Conservation (phyloP, 1,284 basidiomycete genomes). For the Rhizopogon hawkerae region DNA sequence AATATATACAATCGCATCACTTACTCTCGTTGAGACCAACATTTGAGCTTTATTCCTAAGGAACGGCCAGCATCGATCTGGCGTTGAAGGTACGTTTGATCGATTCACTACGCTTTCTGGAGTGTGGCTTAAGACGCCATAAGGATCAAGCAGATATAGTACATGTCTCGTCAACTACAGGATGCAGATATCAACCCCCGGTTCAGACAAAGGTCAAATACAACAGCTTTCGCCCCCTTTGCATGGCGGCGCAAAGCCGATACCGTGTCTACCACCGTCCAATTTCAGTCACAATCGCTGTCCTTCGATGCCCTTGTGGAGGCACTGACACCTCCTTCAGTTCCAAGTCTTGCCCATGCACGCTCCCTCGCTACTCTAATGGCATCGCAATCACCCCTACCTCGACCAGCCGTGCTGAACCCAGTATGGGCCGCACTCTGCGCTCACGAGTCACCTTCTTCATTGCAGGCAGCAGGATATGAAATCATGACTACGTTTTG, state of each 20-base stretch:
- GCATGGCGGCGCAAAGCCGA: slow-evolving; percentile 38
- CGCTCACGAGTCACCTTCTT: slow-evolving; percentile 37
- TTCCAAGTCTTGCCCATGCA: slow-evolving; percentile 48
- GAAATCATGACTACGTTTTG: slow-evolving; percentile 64
- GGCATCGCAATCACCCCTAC: slow-evolving; percentile 41
- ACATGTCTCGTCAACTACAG: slow-evolving; percentile 28
- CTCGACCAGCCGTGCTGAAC: slow-evolving; percentile 37
- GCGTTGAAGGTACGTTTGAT: neutral
- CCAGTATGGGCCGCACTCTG: slow-evolving; percentile 57
- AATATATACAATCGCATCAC: neutral
- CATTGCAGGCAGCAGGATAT: slow-evolving; percentile 57
- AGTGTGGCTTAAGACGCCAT: neutral
- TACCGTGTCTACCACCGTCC: slow-evolving; percentile 23
- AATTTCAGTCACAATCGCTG: slow-evolving; percentile 21
- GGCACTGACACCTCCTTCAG: slow-evolving; percentile 45
- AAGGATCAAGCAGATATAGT: neutral
- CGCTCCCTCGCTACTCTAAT: slow-evolving; percentile 33
- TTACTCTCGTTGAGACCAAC: neutral
- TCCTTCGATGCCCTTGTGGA: slow-evolving; percentile 42
- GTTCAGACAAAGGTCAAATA: slow-evolving; percentile 36
- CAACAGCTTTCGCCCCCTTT: slow-evolving; percentile 32
- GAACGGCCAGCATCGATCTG: neutral
- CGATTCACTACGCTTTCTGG: neutral
- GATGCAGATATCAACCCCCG: slow-evolving; percentile 30
- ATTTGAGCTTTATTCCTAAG: neutral